Evolutionary conservation across 805 yeast species (phyloP).

Genomic region (Saturnispora mendoncae): DNA sequence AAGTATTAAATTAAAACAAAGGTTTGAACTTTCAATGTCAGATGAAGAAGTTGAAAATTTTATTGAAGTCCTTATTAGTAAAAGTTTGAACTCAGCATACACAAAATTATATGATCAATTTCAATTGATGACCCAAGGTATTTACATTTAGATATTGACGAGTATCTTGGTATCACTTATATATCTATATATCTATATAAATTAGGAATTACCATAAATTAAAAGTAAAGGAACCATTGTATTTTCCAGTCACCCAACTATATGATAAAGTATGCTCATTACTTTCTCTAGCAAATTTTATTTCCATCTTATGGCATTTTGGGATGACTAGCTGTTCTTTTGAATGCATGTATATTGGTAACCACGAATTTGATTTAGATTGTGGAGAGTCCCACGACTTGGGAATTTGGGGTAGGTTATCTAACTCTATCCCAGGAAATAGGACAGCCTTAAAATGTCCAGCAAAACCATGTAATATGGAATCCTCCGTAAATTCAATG

Average conservation of each 20-base stretch:
- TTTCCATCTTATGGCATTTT: neutral
- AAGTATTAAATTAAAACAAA: constrained; percentile 64
- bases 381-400: constrained; percentile 1
- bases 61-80: constrained; percentile 73
- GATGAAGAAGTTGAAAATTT: constrained; percentile 68
- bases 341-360: constrained; percentile 44
- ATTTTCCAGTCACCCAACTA: constrained; percentile 12
- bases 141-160: constrained; percentile 62
- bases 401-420: constrained; percentile 35
- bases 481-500: constrained; percentile 13
- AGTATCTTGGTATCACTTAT: too few relatives aligned
- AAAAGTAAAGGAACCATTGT: constrained; percentile 24
- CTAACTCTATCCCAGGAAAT: constrained; percentile 48
- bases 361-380: constrained; percentile 46
- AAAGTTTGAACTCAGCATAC: constrained; percentile 79
- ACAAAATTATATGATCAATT: constrained; percentile 92
- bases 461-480: constrained; percentile 60
- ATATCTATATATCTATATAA: neutral
- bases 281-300: neutral
- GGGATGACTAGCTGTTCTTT: neutral
- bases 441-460: constrained; percentile 70
- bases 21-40: constrained; percentile 68
- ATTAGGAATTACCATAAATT: neutral
- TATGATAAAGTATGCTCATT: constrained; percentile 14
- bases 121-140: constrained; percentile 92